Base-by-base conservation (phyloP, 2,329 filamentous ascomycete species). In the Beauveria varroae region DNA sequence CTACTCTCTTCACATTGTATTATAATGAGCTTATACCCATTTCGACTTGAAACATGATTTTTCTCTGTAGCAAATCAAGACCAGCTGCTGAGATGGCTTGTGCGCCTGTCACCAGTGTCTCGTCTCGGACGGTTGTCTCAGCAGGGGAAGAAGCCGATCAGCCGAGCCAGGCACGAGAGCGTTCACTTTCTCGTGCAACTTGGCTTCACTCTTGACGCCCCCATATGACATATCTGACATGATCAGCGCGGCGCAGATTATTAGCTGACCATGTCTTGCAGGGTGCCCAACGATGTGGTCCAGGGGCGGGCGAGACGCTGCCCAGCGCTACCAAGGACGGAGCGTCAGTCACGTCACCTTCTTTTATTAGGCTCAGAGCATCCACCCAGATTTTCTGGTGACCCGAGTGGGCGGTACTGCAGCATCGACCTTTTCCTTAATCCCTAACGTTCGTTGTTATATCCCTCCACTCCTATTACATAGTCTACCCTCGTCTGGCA, bases 371-470 rank as follows among this genome's bases (percentile, higher is more conserved):
- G 56, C 56, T 51, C 56, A 43, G 40, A 47, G 56, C 46, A 30
- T 43, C 47, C 56, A 50, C 56, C 56, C 47, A 58, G 22, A 51
- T 50, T 50, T 43, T 58, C 24, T 51, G 34, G 54, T 26, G 56
- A 58, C 56, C 56, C 56, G 46, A 58, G 56, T 43, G 56, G 34
- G 22, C 24, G 56, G 54, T 57, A 37, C 56, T 7, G 44, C 55
- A 22, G 26, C 46, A 58, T 58, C 34, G 46, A 51, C 37, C 43
- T 43, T 58, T 18, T n/a, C 46, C 34, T 51, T 37, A 37, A 37
- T 37, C 34, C 34, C 34, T 6, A 37, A 37, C 34, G 5, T 37
- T 37, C 5, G 34, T 37, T 50, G 14, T n/a, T 7, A 51, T 58
- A 58, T 58, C 34, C 34, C 34, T 37, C 56, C 56, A 58, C 56